Evolutionary conservation across 1,284 basidiomycete genomes (phyloP).

Genomic region (Sanghuangporus weigelae): DNA sequence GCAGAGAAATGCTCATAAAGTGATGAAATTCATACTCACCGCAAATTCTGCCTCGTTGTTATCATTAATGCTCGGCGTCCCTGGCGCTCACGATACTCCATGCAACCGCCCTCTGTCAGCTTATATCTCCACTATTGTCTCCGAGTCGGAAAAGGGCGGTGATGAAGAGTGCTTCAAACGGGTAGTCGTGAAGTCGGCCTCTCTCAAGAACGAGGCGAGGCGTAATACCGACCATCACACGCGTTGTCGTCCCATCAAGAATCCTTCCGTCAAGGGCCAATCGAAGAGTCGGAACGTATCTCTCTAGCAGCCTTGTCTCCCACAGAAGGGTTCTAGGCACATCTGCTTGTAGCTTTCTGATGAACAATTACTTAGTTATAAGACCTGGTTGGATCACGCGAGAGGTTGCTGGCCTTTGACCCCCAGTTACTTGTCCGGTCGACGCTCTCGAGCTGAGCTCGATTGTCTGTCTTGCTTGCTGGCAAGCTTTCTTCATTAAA

Average conservation of each 20-base stretch:
- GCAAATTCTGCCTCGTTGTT: too few relatives aligned
- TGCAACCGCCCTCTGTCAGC: not conserved
- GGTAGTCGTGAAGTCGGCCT: not conserved
- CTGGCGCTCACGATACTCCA: not conserved
- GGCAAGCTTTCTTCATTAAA: not conserved
- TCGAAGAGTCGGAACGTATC: not conserved
- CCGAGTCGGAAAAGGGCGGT: too few relatives aligned
- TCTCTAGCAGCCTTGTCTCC: not conserved
- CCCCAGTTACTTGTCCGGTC: not conserved
- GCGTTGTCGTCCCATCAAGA: slow-evolving; percentile 4
- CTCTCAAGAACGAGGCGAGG: not conserved
- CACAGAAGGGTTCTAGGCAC: not conserved
- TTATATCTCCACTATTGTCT: not conserved
- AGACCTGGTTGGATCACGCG: not conserved
- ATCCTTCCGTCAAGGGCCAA: not conserved
- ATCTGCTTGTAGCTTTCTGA: not conserved
- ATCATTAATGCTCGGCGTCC: not conserved
- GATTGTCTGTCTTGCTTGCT: not conserved
- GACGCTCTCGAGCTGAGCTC: slow-evolving; percentile 5
- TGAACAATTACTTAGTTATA: not conserved
- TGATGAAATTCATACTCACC: too few relatives aligned
- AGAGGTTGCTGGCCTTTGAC: not conserved
- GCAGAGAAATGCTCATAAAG: too few relatives aligned
- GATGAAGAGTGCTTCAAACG: too few relatives aligned
- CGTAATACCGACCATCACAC: not conserved